A percentile compares a stretch with the other conserved stretches of the same genome.
Evolutionary conservation across 1,139 yeast species (phyloP).

Genomic region (Kluyveromyces sp.): DNA sequence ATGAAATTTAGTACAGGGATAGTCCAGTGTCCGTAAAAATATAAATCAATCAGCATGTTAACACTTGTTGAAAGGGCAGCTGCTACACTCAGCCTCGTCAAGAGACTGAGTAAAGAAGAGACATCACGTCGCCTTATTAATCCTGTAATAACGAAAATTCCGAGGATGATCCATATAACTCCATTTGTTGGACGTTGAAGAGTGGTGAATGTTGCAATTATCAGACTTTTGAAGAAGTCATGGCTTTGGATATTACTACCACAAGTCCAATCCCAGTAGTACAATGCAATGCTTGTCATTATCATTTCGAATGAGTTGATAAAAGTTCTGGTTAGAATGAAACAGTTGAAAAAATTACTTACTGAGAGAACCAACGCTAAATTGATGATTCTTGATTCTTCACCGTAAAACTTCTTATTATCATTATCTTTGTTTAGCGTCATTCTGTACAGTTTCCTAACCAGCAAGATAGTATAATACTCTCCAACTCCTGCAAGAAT

Average conservation of each 20-base stretch:
- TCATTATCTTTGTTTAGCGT: slow-evolving; percentile 24
- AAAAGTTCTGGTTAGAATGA: slow-evolving; percentile 72
- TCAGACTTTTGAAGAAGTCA: slow-evolving; percentile 24
- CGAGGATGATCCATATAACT: slow-evolving; percentile 64
- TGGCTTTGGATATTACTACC: slow-evolving; percentile 20
- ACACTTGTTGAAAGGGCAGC: slow-evolving; percentile 30
- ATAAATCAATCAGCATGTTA: slow-evolving; percentile 46
- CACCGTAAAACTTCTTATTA: slow-evolving; percentile 26
- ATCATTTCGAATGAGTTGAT: slow-evolving; percentile 77
- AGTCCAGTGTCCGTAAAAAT: slow-evolving; percentile 50
- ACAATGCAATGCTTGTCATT: slow-evolving; percentile 61
- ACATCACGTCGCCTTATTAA: neutral
- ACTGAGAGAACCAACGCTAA: slow-evolving; percentile 42
- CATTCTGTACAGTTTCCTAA: slow-evolving; percentile 30
- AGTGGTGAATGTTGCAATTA: slow-evolving; percentile 51
- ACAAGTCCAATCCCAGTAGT: slow-evolving; percentile 63
- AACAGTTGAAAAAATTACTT: slow-evolving; percentile 79
- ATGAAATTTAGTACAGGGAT: slow-evolving; percentile 67
- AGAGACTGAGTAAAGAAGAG: slow-evolving; percentile 11
- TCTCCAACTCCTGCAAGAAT: slow-evolving; percentile 70
- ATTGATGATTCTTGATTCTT: slow-evolving; percentile 10
- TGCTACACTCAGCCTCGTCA: slow-evolving; percentile 23
- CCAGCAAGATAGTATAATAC: slow-evolving; percentile 46
- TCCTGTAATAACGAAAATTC: slow-evolving; percentile 34
- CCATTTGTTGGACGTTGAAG: slow-evolving; percentile 80